These are phyloP conservation scores for Gamsiella multidivaricata DNA, from an alignment of 192 early-diverging fungal species.

Conservation along the genomic window DNA sequence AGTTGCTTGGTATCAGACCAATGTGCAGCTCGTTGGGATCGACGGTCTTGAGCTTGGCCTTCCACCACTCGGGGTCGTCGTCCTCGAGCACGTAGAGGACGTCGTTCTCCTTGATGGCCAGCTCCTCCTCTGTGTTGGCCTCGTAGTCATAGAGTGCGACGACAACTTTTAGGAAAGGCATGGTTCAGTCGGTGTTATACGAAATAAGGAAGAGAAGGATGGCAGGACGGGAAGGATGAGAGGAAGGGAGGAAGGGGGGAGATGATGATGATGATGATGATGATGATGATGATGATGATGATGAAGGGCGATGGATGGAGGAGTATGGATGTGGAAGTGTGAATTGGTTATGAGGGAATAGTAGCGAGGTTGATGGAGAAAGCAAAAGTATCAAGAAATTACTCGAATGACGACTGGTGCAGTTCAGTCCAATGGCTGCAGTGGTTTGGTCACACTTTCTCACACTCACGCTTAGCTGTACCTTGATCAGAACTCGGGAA, in stretches of 20 bases:
- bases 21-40: constrained; percentile 61
- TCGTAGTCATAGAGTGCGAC: constrained; percentile 92
- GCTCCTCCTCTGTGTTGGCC: constrained; percentile 85
- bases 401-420: too few species aligned
- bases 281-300: too few species aligned
- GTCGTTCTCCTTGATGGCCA: constrained; percentile 88
- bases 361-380: too few species aligned
- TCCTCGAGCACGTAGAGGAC: constrained; percentile 87
- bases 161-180: constrained; percentile 66
- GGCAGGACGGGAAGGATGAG: not conserved
- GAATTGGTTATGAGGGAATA: too few species aligned
- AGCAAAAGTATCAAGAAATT: too few species aligned
- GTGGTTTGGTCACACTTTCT: too few species aligned
- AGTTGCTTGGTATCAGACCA: constrained; percentile 91
- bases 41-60: constrained; percentile 77
- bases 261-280: too few species aligned
- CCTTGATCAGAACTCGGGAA: too few species aligned
- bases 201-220: not conserved
- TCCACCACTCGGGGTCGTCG: constrained; percentile 93
- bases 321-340: too few species aligned
- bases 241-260: not conserved
- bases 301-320: too few species aligned
- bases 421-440: too few species aligned
- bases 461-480: too few species aligned
- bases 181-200: constrained; percentile 11